These are phyloP conservation scores for Mitragyna speciosa DNA, from an alignment of 257 asterid genomes.

Conservation along the genomic window DNA sequence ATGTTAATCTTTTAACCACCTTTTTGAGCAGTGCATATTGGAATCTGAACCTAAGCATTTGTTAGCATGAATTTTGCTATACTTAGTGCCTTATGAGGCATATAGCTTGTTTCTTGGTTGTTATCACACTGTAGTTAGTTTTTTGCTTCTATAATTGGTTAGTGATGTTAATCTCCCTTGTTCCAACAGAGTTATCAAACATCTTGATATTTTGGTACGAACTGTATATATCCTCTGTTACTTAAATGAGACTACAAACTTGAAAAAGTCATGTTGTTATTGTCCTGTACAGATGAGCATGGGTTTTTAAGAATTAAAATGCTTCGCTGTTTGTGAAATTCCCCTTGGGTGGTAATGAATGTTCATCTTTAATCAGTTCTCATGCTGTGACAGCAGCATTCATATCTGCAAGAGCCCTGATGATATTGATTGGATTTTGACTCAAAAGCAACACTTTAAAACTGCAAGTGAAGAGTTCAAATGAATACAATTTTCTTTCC, in stretches of 20 bases:
- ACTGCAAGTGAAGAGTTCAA: background rate
- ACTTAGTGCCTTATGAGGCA: background rate
- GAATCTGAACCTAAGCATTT: background rate
- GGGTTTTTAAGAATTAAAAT: background rate
- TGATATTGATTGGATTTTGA: background rate
- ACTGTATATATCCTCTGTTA: background rate
- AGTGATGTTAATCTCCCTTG: background rate
- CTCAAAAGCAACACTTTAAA: background rate
- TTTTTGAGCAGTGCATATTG: background rate
- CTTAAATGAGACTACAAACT: background rate
- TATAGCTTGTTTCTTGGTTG: background rate
- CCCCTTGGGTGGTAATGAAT: background rate
- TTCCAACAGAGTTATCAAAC: no score
- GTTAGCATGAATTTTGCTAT: background rate
- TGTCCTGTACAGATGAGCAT: background rate
- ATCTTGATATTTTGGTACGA: background rate
- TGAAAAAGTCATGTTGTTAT: background rate
- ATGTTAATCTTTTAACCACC: background rate
- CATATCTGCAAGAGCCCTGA: background rate
- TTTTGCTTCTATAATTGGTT: background rate
- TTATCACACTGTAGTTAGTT: background rate
- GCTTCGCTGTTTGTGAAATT: background rate
- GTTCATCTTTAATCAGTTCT: background rate
- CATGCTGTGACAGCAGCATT: background rate
- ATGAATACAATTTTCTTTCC: background rate